Evolutionary conservation across 2,329 filamentous ascomycete genomes (phyloP).

Genomic region (Metarhizium rileyi): DNA sequence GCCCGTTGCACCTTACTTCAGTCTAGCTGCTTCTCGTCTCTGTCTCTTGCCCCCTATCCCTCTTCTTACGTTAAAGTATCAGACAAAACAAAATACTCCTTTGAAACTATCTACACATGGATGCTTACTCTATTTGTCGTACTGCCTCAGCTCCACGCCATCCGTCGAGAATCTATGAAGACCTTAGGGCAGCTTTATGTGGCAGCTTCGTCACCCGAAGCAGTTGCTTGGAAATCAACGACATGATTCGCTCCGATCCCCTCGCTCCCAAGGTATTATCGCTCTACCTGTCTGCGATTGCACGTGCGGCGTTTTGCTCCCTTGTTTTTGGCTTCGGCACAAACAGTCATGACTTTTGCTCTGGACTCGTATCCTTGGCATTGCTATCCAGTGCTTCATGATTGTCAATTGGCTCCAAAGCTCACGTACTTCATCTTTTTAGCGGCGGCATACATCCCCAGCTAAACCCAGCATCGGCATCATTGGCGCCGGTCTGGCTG

Average conservation of each 20-base stretch:
- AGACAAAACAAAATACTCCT: not conserved
- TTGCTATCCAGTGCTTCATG: not conserved
- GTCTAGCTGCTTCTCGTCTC: too few relatives aligned
- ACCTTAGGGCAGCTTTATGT: constrained; percentile 33
- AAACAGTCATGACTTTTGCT: not conserved
- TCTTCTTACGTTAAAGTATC: not conserved
- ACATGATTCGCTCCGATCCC: constrained; percentile 20
- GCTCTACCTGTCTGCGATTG: not conserved
- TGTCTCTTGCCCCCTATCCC: too few relatives aligned
- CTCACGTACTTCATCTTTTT: not conserved
- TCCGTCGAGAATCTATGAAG: constrained; percentile 40
- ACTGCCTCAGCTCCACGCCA: constrained; percentile 32
- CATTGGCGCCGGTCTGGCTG: constrained; percentile 62
- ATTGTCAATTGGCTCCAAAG: not conserved
- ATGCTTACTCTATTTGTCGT: constrained; percentile 42
- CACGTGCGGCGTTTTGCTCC: not conserved
- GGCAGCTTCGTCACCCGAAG: constrained; percentile 24
- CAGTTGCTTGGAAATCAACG: constrained; percentile 19
- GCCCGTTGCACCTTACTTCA: too few relatives aligned
- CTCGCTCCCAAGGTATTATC: constrained; percentile 25
- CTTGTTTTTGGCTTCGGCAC: not conserved
- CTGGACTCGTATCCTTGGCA: not conserved
- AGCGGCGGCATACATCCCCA: constrained; percentile 12
- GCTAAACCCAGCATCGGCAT: constrained; percentile 48
- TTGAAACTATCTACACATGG: constrained; percentile 27